Conservation (phyloP, 306 rosid genomes). For the Bauhinia variegata region DNA sequence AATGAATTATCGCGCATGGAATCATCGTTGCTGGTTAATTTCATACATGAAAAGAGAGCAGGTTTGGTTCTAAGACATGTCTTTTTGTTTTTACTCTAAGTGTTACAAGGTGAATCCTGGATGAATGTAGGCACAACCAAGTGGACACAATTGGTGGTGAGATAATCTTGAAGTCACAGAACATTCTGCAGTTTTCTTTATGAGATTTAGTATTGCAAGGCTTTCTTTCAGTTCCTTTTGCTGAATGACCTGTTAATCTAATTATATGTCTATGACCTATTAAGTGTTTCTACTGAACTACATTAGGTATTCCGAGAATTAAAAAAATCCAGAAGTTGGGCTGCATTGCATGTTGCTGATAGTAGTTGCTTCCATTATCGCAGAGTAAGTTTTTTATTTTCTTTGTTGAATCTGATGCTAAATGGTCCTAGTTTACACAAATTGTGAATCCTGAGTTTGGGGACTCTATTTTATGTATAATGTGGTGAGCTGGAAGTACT, state of each 20-base stretch:
- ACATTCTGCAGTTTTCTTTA: neutral
- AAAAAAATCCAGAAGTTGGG: conserved; percentile 73
- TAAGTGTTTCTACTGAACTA: conserved; percentile 21
- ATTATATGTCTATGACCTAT: neutral
- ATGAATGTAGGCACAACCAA: conserved; percentile 1
- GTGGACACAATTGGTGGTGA: neutral
- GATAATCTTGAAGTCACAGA: conserved; percentile 8
- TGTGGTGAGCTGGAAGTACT: conserved; percentile 26
- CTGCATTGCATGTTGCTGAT: conserved; percentile 80
- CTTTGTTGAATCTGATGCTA: conserved; percentile 23
- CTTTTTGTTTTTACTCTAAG: neutral
- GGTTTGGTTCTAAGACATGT: conserved; percentile 44
- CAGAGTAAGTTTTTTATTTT: conserved; percentile 62
- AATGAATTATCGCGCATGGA: conserved; percentile 98
- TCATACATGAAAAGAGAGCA: conserved; percentile 68
- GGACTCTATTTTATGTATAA: neutral
- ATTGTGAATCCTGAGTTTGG: conserved; percentile 20
- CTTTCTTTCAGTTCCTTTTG: conserved; percentile 5
- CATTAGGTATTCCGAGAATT: conserved; percentile 67
- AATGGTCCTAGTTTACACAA: conserved; percentile 24
- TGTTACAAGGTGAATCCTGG: neutral
- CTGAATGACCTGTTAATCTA: neutral
- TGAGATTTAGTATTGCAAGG: conserved; percentile 3
- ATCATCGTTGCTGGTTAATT: conserved; percentile 85
- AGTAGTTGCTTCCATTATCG: conserved; percentile 83